A percentile compares a stretch with the other conserved stretches of the same genome.
These are phyloP conservation scores for Conidiobolus incongruus DNA, from an alignment of 371 early-diverging fungal genomes.

Conservation along the genomic window DNA sequence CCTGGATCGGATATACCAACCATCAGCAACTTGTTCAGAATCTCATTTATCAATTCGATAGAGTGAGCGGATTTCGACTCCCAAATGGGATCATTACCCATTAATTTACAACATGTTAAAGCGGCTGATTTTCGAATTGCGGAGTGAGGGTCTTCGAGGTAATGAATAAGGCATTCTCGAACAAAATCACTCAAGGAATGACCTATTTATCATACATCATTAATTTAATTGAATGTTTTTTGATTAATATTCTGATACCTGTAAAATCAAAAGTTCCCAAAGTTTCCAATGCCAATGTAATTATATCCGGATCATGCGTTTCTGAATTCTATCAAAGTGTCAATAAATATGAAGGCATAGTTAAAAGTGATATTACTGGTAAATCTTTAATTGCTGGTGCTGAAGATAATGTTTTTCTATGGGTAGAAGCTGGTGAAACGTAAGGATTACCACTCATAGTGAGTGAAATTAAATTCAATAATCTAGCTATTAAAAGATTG, in stretches of 20 bases:
- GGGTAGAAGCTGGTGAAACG: slow-evolving; percentile 55
- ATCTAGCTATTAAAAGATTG: slow-evolving; percentile 26
- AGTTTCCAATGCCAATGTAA: slow-evolving; percentile 69
- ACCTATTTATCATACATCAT: slow-evolving; percentile 8
- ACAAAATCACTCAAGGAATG: slow-evolving; percentile 81
- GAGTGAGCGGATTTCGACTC: slow-evolving; percentile 61
- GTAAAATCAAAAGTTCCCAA: slow-evolving; percentile 76
- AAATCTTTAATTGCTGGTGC: background rate
- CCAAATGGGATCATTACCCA: slow-evolving; percentile 48
- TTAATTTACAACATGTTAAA: slow-evolving; percentile 65
- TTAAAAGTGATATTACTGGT: background rate
- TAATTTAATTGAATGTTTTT: slow-evolving; percentile 1
- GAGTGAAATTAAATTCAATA: slow-evolving; percentile 72
- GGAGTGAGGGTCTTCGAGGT: slow-evolving; percentile 61
- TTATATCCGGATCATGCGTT: slow-evolving; percentile 23
- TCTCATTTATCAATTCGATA: slow-evolving; percentile 69
- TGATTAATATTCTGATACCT: slow-evolving; percentile 9
- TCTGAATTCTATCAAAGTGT: background rate
- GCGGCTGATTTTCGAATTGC: slow-evolving; percentile 77
- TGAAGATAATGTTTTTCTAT: slow-evolving; percentile 5
- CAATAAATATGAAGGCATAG: background rate
- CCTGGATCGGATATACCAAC: slow-evolving; percentile 74
- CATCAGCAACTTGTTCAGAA: slow-evolving; percentile 63
- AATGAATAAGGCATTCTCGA: slow-evolving; percentile 61
- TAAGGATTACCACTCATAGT: slow-evolving; percentile 72